A percentile compares a stretch with the other conserved stretches of the same genome.
Evolutionary conservation across 2,329 filamentous ascomycete genomes (phyloP).

Genomic region (Neofusicoccum laricinum): DNA sequence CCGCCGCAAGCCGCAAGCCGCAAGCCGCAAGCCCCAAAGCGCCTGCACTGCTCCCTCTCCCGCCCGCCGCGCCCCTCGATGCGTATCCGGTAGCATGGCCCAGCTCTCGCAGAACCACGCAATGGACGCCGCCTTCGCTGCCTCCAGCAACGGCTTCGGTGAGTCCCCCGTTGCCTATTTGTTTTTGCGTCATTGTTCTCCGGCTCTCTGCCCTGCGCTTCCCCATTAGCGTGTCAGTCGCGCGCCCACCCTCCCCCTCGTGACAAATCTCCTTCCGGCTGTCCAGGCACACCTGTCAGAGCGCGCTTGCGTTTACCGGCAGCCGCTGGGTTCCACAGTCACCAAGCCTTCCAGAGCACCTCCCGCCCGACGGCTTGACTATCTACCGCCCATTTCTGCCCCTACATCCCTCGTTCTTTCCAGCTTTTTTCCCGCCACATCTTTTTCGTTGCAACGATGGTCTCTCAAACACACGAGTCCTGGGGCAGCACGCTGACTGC

Average conservation of each 20-base stretch:
- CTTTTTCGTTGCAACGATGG: neutral
- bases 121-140: neutral
- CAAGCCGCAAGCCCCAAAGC: no score
- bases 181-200: neutral
- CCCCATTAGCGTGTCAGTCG: neutral
- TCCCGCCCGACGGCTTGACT: no score
- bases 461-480: neutral
- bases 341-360: neutral
- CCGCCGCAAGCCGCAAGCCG: no score
- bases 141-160: slow-evolving; percentile 12
- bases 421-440: neutral
- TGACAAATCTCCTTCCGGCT: neutral
- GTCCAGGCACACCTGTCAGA: neutral
- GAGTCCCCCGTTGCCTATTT: neutral
- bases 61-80: no score
- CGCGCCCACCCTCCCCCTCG: neutral
- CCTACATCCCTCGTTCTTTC: neutral
- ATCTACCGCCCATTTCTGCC: neutral
- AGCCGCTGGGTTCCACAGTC: neutral
- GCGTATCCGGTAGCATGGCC: neutral
- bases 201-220: neutral
- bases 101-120: slow-evolving; percentile 10
- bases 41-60: neutral
- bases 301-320: neutral
- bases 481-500: slow-evolving; percentile 9